A percentile compares a stretch with the other conserved stretches of the same genome.
Conservation (phyloP, 2,329 filamentous ascomycete species). For the Aureobasidium sp. region DNA sequence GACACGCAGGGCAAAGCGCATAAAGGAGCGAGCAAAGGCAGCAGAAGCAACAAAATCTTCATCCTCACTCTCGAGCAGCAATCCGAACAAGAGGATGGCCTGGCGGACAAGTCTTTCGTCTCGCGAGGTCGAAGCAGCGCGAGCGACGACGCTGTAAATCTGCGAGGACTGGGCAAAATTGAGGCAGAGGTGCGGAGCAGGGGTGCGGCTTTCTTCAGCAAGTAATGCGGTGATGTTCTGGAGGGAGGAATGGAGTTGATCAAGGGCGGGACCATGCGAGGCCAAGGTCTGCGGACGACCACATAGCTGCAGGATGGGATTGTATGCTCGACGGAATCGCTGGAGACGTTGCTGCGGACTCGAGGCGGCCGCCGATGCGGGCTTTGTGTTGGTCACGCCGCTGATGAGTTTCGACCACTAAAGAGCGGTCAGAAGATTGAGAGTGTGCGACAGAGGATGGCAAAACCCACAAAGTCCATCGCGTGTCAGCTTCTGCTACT, state of each 20-base stretch:
- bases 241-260: constrained; percentile 46
- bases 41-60: constrained; percentile 87
- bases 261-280: constrained; percentile 45
- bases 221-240: constrained; percentile 60
- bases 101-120: constrained; percentile 82
- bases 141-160: constrained; percentile 81
- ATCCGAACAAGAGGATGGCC: constrained; percentile 79
- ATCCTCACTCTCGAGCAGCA: constrained; percentile 91
- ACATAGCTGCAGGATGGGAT: constrained; percentile 56
- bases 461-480: constrained; percentile 20
- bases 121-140: constrained; percentile 78
- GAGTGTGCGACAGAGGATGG: background rate
- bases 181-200: constrained; percentile 85
- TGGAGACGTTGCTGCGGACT: constrained; percentile 54
- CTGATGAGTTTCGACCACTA: constrained; percentile 58
- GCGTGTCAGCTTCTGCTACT: background rate
- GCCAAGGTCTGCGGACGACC: constrained; percentile 47
- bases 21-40: constrained; percentile 77
- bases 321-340: constrained; percentile 56
- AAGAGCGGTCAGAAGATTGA: background rate
- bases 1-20: constrained; percentile 75
- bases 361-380: constrained; percentile 39
- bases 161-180: constrained; percentile 78
- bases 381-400: constrained; percentile 45
- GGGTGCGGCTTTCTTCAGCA: constrained; percentile 80